Evolutionary conservation across 768 basidiomycete species (phyloP), one percentile per base, ranked within the genome.

Genomic region (Cystobasidium tubakii): DNA sequence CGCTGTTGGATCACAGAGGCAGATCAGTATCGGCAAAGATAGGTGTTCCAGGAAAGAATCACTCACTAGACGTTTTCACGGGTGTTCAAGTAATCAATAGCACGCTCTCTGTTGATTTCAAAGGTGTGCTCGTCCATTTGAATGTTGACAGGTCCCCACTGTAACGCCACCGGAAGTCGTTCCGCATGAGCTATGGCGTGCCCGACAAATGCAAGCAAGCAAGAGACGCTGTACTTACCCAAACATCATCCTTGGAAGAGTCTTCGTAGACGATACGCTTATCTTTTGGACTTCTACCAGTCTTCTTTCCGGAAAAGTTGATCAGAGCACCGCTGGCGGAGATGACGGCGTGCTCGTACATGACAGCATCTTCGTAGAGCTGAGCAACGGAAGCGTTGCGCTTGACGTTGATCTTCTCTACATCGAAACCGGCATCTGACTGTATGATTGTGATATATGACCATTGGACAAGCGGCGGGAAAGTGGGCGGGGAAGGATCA

Each of bases 221-320:
- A 12, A 50, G 46, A 50, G 21, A 17, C 7, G 90, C 81, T 98
- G 94, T 67, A 2, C 78, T 80, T 76, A 74, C 77, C 78, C 96
- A 99, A 81, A 99, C 89, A 76, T 97, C 87, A 80, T 97, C 92
- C 83, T 92, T 96, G 83, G 88, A 89, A 66, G 91, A 89, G 78
- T 98, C 94, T 82, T 99, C 96, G 81, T 85, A 98, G 80, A 99
- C 96, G 80, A 99, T 97, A 75, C 96, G 93, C 87, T 98, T 99
- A 87, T 99, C 96, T 82, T 98, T 99, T 66, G 96, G 96, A 78
- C 88, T 89, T 62, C 96, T 87, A 71, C 96, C 96, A 1, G 96
- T 98, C 86, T 99, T 99, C 86, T 97, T 98, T 33, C 96, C 96
- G 12, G 93, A 96, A 80, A 98, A 99, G 86, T 99, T 99, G 88